Conservation (phyloP, 1,284 basidiomycete species). For the Moesziomyces globuligerus region DNA sequence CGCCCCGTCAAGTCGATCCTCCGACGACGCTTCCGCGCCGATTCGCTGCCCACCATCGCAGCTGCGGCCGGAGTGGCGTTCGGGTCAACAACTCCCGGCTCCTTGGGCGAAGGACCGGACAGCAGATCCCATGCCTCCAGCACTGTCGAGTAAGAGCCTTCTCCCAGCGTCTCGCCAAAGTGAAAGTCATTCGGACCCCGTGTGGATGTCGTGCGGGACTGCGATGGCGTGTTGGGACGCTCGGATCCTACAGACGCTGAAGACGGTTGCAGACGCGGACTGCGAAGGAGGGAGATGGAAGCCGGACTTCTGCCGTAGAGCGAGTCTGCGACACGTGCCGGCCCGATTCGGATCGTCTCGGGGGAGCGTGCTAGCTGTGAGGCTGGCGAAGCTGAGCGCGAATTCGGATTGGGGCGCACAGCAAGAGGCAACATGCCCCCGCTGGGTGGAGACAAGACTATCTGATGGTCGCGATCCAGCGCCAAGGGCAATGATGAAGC, state of each 20-base stretch:
- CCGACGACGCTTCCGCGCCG: constrained; percentile 19
- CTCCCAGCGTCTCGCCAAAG: constrained; percentile 65
- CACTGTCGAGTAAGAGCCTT: constrained; percentile 66
- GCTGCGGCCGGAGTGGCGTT: constrained; percentile 41
- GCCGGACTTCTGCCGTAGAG: constrained; percentile 42
- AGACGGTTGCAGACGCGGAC: constrained; percentile 25
- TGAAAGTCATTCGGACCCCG: constrained; percentile 61
- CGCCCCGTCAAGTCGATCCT: constrained; percentile 33
- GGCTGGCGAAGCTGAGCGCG: constrained; percentile 35
- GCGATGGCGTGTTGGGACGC: constrained; percentile 18
- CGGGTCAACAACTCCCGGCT: constrained; percentile 27
- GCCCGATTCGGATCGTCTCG: constrained; percentile 38
- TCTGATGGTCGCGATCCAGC: constrained; percentile 3
- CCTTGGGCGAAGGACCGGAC: constrained; percentile 34
- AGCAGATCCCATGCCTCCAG: constrained; percentile 65
- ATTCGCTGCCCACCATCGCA: constrained; percentile 48
- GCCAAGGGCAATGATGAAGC: constrained; percentile 1
- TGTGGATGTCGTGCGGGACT: constrained; percentile 17
- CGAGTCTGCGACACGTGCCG: constrained; percentile 26
- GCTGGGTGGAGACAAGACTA: constrained; percentile 22
- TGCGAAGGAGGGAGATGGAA: constrained; percentile 31
- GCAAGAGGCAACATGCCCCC: constrained; percentile 4
- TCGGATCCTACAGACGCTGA: constrained; percentile 14
- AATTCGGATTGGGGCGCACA: constrained; percentile 9
- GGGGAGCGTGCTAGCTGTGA: constrained; percentile 40